Percentiles rank a stretch among this genome's conserved stretches.
Evolutionary conservation across 2,329 filamentous ascomycete genomes (phyloP).

Genomic region (Colletotrichum spinosum): DNA sequence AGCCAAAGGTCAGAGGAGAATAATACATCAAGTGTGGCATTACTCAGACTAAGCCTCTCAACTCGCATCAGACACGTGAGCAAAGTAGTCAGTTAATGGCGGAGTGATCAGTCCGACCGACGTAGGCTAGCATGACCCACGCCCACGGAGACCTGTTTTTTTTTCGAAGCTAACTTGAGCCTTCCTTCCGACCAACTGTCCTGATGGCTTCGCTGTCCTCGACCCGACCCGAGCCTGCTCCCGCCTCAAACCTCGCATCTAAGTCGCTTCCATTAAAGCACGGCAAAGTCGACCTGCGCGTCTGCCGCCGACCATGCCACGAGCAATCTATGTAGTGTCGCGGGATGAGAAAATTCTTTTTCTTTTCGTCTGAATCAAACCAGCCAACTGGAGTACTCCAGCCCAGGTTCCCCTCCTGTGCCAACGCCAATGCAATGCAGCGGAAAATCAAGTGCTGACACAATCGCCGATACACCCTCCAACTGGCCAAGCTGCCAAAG

Average conservation of each 20-base stretch:
- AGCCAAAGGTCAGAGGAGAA: not conserved
- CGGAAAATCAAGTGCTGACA: slow-evolving; percentile 52
- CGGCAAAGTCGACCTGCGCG: slow-evolving; percentile 36
- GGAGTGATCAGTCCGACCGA: slow-evolving; percentile 16
- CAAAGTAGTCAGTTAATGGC: slow-evolving; percentile 18
- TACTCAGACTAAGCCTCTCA: slow-evolving; percentile 5
- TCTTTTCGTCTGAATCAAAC: slow-evolving; percentile 48
- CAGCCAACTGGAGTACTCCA: slow-evolving; percentile 42
- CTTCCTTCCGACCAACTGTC: slow-evolving; percentile 25
- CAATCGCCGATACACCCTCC: slow-evolving; percentile 18
- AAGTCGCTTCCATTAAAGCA: slow-evolving; percentile 36
- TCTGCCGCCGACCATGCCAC: slow-evolving; percentile 40
- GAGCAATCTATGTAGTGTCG: slow-evolving; percentile 56
- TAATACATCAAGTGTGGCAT: slow-evolving; percentile 1
- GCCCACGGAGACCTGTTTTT: slow-evolving; percentile 2
- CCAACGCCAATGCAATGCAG: slow-evolving; percentile 72
- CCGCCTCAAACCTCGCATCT: slow-evolving; percentile 16
- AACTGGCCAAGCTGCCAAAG: slow-evolving; percentile 17
- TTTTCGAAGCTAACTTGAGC: not conserved
- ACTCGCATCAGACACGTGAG: slow-evolving; percentile 19
- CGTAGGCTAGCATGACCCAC: not conserved
- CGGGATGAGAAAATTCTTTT: slow-evolving; percentile 51
- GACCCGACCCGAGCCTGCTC: no score
- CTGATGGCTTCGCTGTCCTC: not conserved
- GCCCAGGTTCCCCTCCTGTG: slow-evolving; percentile 42